Base-by-base conservation (phyloP, 371 early-diverging fungal genomes). In the Rhizomucor miehei region DNA sequence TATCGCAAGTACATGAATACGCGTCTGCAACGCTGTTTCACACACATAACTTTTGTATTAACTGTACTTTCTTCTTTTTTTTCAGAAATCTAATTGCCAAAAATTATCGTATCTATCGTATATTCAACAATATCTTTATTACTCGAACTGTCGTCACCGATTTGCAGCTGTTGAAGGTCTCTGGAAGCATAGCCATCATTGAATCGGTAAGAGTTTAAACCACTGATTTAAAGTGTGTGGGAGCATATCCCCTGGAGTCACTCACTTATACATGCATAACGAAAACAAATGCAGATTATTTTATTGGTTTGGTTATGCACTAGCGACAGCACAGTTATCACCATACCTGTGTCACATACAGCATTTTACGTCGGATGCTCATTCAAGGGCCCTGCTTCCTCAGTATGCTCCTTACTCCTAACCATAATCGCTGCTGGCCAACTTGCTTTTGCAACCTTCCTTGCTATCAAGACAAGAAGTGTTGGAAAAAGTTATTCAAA, bases 41-140 rank as follows among this genome's bases (percentile, higher is more conserved):
- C 41, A 0, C 29, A 5, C 29, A 3, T 8, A 29, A 5, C 29
- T 29, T 29, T 29, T 3, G 29, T 29, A 8, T 8, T 29, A 29
- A 29, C 29, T 8, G 3, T 29, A 29, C 8, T 8, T 5, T 8
- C 13, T 54, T 57, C 49, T 43, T 38, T 54, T 14, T 55, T 45
- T 10, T 46, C 64, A 57, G 77, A 34, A 77, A 71, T 20, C 57
- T 82, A 14, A 74, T 80, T 24, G 77, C 80, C 44, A 83, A 83
- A 53, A 83, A 79, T 36, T 83, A 79, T 53, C 70, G 79, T 3
- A 78, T 83, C 43, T 83, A 80, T 37, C 69, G 81, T 16, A 79
- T 83, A 13, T 83, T 80, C 44, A 83, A 83, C 35, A 79, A 83
- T 43, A 72, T 83, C n/a, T 83, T 81, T 56, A 75, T 80, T 21